Evolutionary conservation across 331 rosid genomes (phyloP), one percentile per base, ranked within the genome.

Genomic region (Pyracantha coccinea): DNA sequence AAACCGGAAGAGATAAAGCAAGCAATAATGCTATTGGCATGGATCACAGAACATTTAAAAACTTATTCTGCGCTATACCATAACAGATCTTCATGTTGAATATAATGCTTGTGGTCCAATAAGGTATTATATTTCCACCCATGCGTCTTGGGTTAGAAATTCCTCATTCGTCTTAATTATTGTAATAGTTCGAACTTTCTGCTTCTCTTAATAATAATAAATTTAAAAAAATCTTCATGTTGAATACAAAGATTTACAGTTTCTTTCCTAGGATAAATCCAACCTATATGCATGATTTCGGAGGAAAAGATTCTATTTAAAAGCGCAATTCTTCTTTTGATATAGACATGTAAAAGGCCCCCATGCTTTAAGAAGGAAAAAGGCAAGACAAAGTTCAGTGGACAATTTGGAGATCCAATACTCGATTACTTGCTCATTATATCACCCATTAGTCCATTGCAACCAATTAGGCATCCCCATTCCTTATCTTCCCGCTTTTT

Each of bases 321-420:
- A 60, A 25, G 17, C 11, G 27, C 6, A 7, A 44, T 44, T 44
- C 17, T 41, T 41, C 16, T 44, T 41, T 41, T 3, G 23, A 44
- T 68, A 5, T 31, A 3, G 19, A 60, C 10, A 60, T 12, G 19
- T 24, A 25, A 25, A 60, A 2, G 9, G 11, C 4, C 33, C 5
- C 33, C 33, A 31, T 5, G 33, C 33, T 0, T 3, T 35, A 35
- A 8, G 44, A 35, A 35, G 44, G 44, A 35, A 65, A 73, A 20
- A 59, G 33, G 35, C 47, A 69, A 31, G 8, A 63, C 75, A 44
- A 29, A 23, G 63, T 29, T 73, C 58, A 66, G 83, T 79, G 75
- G 82, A 27, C 27, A 35, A 55, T 55, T 73, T 66, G 71, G 57
- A 60, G 44, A 58, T 41, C 80, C 75, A 68, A 63, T n/a, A n/a